Conservation (phyloP, 1,139 yeast genomes). For the Protomyces macrosporus region DNA sequence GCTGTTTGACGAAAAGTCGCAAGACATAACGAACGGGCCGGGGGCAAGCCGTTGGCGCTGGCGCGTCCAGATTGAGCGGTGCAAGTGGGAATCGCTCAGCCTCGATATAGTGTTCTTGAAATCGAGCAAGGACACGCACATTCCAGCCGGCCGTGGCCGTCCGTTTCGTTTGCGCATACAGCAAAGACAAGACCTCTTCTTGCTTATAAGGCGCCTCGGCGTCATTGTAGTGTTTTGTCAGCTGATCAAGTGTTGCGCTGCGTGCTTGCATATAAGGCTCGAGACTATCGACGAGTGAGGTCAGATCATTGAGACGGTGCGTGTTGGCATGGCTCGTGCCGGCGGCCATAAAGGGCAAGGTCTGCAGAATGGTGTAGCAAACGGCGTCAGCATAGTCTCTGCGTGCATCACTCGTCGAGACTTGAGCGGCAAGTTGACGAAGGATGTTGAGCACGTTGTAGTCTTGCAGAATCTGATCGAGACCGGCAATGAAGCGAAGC, state of each 20-base stretch:
- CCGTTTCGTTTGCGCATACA: not conserved
- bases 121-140: not conserved
- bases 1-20: constrained; percentile 47
- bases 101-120: constrained; percentile 30
- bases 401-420: constrained; percentile 46
- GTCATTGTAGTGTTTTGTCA: constrained; percentile 30
- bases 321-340: constrained; percentile 13
- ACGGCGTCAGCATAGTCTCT: constrained; percentile 53
- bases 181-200: constrained; percentile 9
- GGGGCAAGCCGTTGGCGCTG: constrained; percentile 25
- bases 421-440: constrained; percentile 41
- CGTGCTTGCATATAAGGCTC: constrained; percentile 32
- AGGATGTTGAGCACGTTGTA: constrained; percentile 54
- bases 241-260: constrained; percentile 12
- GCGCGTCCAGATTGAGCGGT: constrained; percentile 37
- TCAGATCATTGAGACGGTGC: not conserved
- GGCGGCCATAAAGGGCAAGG: constrained; percentile 54
- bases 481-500: constrained; percentile 65
- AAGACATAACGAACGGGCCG: constrained; percentile 29
- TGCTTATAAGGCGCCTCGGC: constrained; percentile 31
- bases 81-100: constrained; percentile 44
- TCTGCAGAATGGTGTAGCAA: constrained; percentile 40
- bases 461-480: constrained; percentile 54
- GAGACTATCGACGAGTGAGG: constrained; percentile 35
- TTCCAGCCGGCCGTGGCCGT: not conserved